Evolutionary conservation across 2,329 filamentous ascomycete species (phyloP).

Genomic region (Penicillium glabrum): DNA sequence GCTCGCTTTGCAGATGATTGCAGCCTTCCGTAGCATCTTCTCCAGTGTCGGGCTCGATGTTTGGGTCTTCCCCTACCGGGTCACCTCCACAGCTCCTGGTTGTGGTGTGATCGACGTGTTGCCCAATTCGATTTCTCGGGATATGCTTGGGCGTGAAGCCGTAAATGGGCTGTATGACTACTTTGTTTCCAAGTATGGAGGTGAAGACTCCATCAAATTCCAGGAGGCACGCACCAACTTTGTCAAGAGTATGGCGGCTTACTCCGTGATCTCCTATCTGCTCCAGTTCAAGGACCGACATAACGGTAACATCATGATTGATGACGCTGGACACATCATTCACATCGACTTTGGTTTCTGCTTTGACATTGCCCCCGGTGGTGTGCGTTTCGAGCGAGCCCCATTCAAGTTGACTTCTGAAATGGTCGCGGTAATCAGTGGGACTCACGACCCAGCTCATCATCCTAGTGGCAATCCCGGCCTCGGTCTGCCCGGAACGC

Average conservation of each 20-base stretch:
- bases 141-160: constrained; percentile 97
- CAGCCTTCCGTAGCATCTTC: constrained; percentile 96
- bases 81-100: constrained; percentile 93
- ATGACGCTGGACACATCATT: constrained; percentile 93
- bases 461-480: constrained; percentile 26
- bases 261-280: constrained; percentile 93
- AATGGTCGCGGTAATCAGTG: constrained; percentile 99
- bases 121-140: constrained; percentile 94
- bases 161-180: constrained; percentile 99
- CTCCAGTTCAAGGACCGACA: constrained; percentile 99
- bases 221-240: constrained; percentile 96
- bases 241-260: constrained; percentile 98
- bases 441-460: constrained; percentile 49
- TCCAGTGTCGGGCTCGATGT: constrained; percentile 92
- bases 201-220: constrained; percentile 91
- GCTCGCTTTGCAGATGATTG: constrained; percentile 94
- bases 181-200: constrained; percentile 95
- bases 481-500: constrained; percentile 31
- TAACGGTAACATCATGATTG: constrained; percentile 99
- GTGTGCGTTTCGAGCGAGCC: constrained; percentile 94
- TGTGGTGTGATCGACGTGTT: constrained; percentile 98
- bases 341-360: constrained; percentile 99
- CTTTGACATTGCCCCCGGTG: constrained; percentile 96
- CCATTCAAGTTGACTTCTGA: constrained; percentile 97
- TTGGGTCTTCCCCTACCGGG: constrained; percentile 94